Base-by-base conservation (phyloP, 768 basidiomycete species). In the Agaricus blazei region DNA sequence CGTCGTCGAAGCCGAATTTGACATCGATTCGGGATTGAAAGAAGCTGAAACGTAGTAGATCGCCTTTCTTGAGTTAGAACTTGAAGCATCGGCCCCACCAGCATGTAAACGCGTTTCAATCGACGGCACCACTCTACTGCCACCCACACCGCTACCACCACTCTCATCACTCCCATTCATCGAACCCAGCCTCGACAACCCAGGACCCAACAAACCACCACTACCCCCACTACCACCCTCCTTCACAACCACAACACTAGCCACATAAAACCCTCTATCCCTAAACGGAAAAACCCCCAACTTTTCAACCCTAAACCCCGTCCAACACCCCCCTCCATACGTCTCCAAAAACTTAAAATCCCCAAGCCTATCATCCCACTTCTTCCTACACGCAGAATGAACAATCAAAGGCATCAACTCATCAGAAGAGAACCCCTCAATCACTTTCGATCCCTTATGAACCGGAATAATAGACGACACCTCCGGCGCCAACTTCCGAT, bases 341-440 rank as follows among this genome's bases (percentile, higher is more conserved):
- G 84, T 81, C 65, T 96, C 86, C 15, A 98, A 73, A 3, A 82
- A 70, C 11, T 70, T 73, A 5, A 77, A 81, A n/a, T 81, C 82
- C 56, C 87, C 89, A 62, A 92, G 87, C 23, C 88, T 77, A 51
- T 93, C 88, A 64, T 97, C 94, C 94, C 94, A 97, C 27, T 79
- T 78, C 66, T 83, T 85, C 58, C 91, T 79, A 55, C 85, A 87
- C 48, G 84, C 80, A 40, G 81, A 78, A 58, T 85, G 86, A 7
- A 77, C 77, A 15, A 97, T 76, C 23, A 90, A 79, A 1, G 85
- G 77, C 0, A 83, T 85, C 36, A 98, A 75, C 67, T 99, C 96
- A 64, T 97, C 95, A 1, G 94, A 94, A 1, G 93, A 90, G 9
- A 95, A 82, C 3, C 94, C 93, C 65, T 98, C 90, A 48, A 98